phyloP scores from a whole-genome alignment of 352 stramenopile genomes.

The Phytophthora citricola region DNA sequence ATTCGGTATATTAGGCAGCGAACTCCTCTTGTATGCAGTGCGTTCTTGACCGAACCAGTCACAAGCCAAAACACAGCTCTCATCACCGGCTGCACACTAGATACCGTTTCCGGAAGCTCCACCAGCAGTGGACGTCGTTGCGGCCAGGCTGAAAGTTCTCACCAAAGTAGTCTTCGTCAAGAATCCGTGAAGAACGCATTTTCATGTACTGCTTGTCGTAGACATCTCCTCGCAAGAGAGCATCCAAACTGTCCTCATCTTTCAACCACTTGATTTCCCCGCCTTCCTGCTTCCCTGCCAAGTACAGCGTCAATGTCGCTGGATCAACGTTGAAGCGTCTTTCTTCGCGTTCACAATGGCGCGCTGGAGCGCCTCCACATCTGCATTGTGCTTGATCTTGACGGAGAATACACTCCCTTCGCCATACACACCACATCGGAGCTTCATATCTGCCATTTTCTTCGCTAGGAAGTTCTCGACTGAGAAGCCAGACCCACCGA shows the following conservation, averaged over 20 bases:
- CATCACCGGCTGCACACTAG: too few species aligned
- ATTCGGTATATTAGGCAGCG: too few species aligned
- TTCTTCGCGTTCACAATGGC: conserved; percentile 8
- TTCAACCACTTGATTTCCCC: conserved; percentile 24
- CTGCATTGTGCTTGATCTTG: conserved; percentile 25
- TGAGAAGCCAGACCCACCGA: too few species aligned
- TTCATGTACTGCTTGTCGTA: conserved; percentile 19
- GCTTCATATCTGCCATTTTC: too few species aligned
- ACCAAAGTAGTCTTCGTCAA: conserved; percentile 3
- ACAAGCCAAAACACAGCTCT: too few species aligned
- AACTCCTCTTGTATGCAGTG: too few species aligned
- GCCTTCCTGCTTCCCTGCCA: conserved; percentile 24
- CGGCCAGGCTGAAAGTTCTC: neutral
- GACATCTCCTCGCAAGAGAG: conserved; percentile 7
- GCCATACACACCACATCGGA: conserved; percentile 30
- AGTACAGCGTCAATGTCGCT: conserved; percentile 23
- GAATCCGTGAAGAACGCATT: conserved; percentile 11
- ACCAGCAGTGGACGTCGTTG: too few species aligned
- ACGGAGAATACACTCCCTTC: conserved; percentile 33
- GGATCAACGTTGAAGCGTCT: conserved; percentile 1
- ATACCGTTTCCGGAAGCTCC: too few species aligned
- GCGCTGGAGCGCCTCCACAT: conserved; percentile 32
- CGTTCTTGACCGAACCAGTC: too few species aligned
- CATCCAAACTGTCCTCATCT: conserved; percentile 13
- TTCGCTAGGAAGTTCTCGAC: too few species aligned